Percentiles rank a stretch among this genome's conserved stretches.
Evolutionary conservation across 176 grass and related monocot genomes (phyloP).

Genomic region (Paspalum vaginatum): DNA sequence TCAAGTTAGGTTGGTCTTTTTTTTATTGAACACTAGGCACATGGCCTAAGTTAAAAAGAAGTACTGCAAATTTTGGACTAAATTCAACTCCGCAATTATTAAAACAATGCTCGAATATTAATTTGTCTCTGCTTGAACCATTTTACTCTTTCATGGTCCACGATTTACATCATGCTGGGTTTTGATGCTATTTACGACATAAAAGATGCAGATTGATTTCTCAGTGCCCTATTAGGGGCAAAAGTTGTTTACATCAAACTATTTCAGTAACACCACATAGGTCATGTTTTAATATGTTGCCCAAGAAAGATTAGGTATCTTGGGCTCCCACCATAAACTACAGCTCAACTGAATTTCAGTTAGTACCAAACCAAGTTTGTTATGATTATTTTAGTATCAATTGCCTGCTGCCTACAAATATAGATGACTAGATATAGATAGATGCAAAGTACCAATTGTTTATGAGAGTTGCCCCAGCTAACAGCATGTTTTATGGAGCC

Average conservation of each 20-base stretch:
- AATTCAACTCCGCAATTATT: not conserved
- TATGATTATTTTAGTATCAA: constrained; percentile 12
- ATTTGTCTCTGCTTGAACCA: not conserved
- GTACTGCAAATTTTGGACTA: not conserved
- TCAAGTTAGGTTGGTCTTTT: too few species aligned
- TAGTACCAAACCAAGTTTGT: constrained; percentile 7
- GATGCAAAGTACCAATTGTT: constrained; percentile 56
- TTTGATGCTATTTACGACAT: not conserved
- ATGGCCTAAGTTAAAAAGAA: not conserved
- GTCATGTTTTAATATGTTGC: constrained; percentile 12
- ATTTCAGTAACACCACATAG: not conserved
- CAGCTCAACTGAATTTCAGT: not conserved
- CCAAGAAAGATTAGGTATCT: constrained; percentile 5
- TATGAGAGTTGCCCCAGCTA: constrained; percentile 90
- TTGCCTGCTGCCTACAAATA: not conserved
- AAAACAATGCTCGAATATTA: constrained; percentile 8
- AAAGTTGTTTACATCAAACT: not conserved
- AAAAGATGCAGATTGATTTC: not conserved
- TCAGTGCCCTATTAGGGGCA: constrained; percentile 4
- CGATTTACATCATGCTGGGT: not conserved
- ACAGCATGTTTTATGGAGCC: constrained; percentile 86
- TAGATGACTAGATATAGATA: constrained; percentile 5
- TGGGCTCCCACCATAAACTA: not conserved
- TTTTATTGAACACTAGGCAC: not conserved
- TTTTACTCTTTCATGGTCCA: constrained; percentile 11